These are phyloP conservation scores for Phytophthora ohioensis DNA, from an alignment of 352 stramenopile species.

Conservation along the genomic window DNA sequence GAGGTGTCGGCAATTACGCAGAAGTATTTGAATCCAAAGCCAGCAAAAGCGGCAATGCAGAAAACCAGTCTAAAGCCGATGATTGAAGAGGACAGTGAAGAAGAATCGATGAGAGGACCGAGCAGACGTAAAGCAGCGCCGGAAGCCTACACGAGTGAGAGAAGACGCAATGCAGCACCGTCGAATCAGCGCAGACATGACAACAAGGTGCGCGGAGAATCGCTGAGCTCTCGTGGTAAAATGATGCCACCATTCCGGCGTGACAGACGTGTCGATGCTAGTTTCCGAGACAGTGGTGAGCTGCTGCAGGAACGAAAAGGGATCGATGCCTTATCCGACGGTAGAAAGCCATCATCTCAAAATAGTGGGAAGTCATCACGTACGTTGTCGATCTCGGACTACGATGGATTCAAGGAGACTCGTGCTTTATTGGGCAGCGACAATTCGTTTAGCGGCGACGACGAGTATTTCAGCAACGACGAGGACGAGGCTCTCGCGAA, in stretches of 20 bases:
- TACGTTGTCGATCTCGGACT: constrained; percentile 41
- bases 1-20: constrained; percentile 50
- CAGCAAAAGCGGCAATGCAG: constrained; percentile 31
- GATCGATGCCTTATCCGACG: constrained; percentile 9
- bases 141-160: constrained; percentile 15
- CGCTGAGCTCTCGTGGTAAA: constrained; percentile 4
- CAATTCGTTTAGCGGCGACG: constrained; percentile 29
- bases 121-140: constrained; percentile 32
- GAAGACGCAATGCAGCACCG: constrained; percentile 20
- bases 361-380: constrained; percentile 36
- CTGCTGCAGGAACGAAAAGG: constrained; percentile 6
- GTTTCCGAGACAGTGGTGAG: constrained; percentile 26
- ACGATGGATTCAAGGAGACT: constrained; percentile 39
- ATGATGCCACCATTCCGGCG: constrained; percentile 20
- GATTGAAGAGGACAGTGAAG: constrained; percentile 40
- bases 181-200: constrained; percentile 18
- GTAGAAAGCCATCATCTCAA: constrained; percentile 25
- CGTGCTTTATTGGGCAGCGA: constrained; percentile 29
- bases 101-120: constrained; percentile 24
- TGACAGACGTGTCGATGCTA: constrained; percentile 19
- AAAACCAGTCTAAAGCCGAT: constrained; percentile 35
- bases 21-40: constrained; percentile 46
- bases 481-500: constrained; percentile 38
- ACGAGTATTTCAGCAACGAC: constrained; percentile 24
- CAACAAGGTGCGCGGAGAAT: constrained; percentile 29